phyloP scores from a whole-genome alignment of 371 early-diverging fungal species.

The Parasitella parasitica region DNA sequence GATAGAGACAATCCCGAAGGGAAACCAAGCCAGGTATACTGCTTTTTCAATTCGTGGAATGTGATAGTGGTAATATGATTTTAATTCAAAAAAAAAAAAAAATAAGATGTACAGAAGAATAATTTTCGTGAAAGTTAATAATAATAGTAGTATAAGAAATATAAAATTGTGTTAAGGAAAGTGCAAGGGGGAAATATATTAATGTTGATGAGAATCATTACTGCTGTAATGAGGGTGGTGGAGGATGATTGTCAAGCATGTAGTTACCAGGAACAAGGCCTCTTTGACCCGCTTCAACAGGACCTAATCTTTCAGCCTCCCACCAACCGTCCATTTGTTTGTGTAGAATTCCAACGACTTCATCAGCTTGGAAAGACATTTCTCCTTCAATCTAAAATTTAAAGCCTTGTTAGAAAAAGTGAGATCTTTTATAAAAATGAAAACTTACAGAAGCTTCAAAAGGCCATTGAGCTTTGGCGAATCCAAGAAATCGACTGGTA shows the following conservation, averaged over 20 bases:
- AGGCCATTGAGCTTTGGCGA: conserved; percentile 34
- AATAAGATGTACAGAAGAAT: not conserved
- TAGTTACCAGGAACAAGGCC: conserved; percentile 54
- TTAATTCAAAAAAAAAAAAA: not conserved
- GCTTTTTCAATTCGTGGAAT: no score
- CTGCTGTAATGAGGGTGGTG: not conserved
- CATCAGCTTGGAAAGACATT: conserved; percentile 41
- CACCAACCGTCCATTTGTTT: conserved; percentile 56
- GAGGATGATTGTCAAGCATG: conserved; percentile 20
- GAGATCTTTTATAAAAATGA: not conserved
- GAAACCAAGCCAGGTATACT: no score
- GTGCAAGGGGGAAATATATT: not conserved
- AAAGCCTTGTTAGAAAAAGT: not conserved
- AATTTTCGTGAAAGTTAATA: no score
- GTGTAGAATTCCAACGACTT: conserved; percentile 35
- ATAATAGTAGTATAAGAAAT: not conserved
- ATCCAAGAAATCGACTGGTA: conserved; percentile 3
- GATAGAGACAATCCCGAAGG: no score
- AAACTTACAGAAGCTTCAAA: conserved; percentile 34
- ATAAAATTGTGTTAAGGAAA: not conserved
- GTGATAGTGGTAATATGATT: not conserved
- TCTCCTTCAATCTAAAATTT: conserved; percentile 39
- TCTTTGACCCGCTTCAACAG: conserved; percentile 22
- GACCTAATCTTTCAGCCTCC: conserved; percentile 38
- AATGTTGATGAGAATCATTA: not conserved